A percentile compares a stretch with the other conserved stretches of the same genome.
Evolutionary conservation across 345 rosid genomes (phyloP).

Genomic region (Salix dunnii): DNA sequence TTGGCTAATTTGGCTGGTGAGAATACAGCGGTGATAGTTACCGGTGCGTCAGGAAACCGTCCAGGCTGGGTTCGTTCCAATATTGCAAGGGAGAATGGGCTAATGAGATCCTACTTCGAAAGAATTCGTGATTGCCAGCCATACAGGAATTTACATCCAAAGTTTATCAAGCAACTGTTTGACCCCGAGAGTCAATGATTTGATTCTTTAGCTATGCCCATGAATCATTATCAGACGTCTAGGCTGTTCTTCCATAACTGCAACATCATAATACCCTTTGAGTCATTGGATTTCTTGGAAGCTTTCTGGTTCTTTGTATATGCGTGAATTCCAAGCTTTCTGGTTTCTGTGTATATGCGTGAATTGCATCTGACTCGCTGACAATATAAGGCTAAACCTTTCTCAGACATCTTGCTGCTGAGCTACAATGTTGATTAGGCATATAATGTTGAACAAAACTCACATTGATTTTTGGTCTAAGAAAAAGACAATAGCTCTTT

Average conservation of each 20-base stretch:
- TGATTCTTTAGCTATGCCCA: not conserved
- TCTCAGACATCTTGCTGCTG: no score
- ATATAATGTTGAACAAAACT: no score
- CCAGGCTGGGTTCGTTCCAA: slow-evolving; percentile 29
- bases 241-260: not conserved
- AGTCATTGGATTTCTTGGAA: not conserved
- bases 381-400: no score
- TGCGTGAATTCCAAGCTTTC: not conserved
- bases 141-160: slow-evolving; percentile 5
- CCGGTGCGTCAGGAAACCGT: slow-evolving; percentile 17
- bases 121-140: slow-evolving; percentile 17
- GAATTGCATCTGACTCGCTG: no score
- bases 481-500: no score
- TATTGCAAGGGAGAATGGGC: slow-evolving; percentile 27
- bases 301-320: not conserved
- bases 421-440: no score
- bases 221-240: not conserved
- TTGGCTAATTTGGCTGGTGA: slow-evolving; percentile 30
- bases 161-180: slow-evolving; percentile 2
- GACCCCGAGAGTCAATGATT: not conserved
- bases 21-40: slow-evolving; percentile 25
- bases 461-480: no score
- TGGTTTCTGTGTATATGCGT: no score
- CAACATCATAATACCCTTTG: not conserved
- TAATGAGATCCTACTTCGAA: slow-evolving; percentile 31